phyloP scores from a whole-genome alignment of 2,329 filamentous ascomycete genomes.

The Sarocladium brachiariae region DNA sequence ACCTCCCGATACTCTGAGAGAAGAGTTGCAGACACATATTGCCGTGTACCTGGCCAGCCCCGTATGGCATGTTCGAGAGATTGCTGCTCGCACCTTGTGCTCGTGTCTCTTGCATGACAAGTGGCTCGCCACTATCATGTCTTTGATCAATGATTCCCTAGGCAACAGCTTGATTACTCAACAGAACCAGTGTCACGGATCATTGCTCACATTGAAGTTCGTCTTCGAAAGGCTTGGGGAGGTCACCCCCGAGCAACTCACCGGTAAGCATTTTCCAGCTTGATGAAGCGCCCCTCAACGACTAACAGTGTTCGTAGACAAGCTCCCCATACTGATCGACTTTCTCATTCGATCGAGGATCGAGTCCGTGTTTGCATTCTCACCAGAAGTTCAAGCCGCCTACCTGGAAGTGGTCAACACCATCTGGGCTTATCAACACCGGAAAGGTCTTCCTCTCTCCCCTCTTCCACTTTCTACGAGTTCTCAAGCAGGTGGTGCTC shows the following conservation, averaged over 20 bases:
- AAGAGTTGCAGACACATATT: conserved; percentile 52
- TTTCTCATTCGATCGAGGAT: conserved; percentile 23
- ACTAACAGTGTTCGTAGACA: conserved; percentile 20
- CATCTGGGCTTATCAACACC: conserved; percentile 25
- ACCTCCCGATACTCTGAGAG: conserved; percentile 50
- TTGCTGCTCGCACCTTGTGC: conserved; percentile 67
- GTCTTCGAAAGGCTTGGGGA: conserved; percentile 47
- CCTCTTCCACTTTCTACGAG: conserved; percentile 16
- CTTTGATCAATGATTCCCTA: conserved; percentile 24
- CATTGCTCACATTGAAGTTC: conserved; percentile 49
- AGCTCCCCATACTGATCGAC: conserved; percentile 22
- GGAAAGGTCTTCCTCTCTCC: conserved; percentile 14
- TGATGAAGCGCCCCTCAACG: not conserved
- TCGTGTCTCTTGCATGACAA: conserved; percentile 49
- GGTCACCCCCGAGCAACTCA: conserved; percentile 35
- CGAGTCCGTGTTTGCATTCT: conserved; percentile 19
- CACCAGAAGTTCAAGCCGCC: conserved; percentile 37
- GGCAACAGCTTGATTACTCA: conserved; percentile 14
- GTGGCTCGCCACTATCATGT: conserved; percentile 37
- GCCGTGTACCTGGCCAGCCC: conserved; percentile 57
- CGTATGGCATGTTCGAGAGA: conserved; percentile 76
- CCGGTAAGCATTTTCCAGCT: conserved; percentile 29
- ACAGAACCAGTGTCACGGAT: conserved; percentile 52
- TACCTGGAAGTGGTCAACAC: conserved; percentile 41
- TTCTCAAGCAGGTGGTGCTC: conserved; percentile 23